Evolutionary conservation across 2,329 filamentous ascomycete genomes (phyloP).

Genomic region (Diplodia seriata): DNA sequence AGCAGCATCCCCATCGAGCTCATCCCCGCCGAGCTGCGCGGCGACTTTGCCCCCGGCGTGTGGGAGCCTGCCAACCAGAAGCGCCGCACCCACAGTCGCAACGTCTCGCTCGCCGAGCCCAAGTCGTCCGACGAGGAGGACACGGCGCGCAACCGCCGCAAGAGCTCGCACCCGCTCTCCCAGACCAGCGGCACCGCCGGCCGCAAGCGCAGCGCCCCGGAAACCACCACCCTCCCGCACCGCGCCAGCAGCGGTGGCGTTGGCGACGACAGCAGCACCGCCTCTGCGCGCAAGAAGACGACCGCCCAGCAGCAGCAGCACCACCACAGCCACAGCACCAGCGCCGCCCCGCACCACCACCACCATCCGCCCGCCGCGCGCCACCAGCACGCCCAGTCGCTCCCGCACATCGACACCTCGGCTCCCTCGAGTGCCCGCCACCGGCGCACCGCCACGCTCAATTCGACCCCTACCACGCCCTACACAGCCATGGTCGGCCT

Average conservation of each 20-base stretch:
- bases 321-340: background rate
- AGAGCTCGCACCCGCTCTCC: constrained; percentile 16
- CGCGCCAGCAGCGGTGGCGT: constrained; percentile 8
- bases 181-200: constrained; percentile 4
- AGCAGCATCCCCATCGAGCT: constrained; percentile 30
- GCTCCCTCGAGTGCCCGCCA: background rate
- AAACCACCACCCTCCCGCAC: constrained; percentile 6
- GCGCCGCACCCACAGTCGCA: constrained; percentile 30
- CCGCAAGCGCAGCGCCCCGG: constrained; percentile 16
- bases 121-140: constrained; percentile 29
- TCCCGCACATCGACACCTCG: constrained; percentile 23
- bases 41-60: constrained; percentile 32
- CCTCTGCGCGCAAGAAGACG: constrained; percentile 20
- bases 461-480: constrained; percentile 28
- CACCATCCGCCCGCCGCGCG: constrained; percentile 1
- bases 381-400: constrained; percentile 25
- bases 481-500: constrained; percentile 59
- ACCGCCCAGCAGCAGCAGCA: constrained; percentile 17
- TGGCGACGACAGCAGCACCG: background rate
- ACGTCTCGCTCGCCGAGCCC: constrained; percentile 32
- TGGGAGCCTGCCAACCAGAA: constrained; percentile 32
- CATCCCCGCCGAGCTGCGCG: constrained; percentile 32
- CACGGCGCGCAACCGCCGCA: constrained; percentile 24
- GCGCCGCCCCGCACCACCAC: background rate
- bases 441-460: constrained; percentile 24